Percentiles rank a stretch among this genome's conserved stretches.
phyloP scores from a whole-genome alignment of 148 eudicot genomes.

The Persicaria maculosa region DNA sequence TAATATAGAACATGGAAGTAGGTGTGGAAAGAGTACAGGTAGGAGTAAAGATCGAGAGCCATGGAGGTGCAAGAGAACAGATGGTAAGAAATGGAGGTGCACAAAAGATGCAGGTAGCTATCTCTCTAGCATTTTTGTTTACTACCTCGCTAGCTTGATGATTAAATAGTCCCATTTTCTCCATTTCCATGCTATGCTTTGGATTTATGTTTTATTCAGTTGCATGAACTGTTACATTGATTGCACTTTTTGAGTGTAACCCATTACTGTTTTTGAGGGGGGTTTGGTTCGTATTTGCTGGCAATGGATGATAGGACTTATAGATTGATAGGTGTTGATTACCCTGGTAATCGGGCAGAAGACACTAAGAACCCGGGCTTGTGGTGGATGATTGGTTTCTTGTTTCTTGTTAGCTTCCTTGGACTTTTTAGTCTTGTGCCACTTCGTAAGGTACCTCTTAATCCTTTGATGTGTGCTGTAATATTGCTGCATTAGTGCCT shows the following conservation, averaged over 20 bases:
- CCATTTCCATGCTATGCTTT: background rate
- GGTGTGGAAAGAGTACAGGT: too few relatives aligned
- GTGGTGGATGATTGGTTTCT: too few relatives aligned
- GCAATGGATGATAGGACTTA: too few relatives aligned
- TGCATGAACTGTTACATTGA: slow-evolving; percentile 6
- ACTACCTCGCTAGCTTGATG: background rate
- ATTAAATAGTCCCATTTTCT: background rate
- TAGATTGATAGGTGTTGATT: too few relatives aligned
- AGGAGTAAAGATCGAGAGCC: slow-evolving; percentile 55
- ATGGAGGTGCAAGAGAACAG: slow-evolving; percentile 84
- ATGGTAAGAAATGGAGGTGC: slow-evolving; percentile 86
- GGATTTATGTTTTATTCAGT: background rate
- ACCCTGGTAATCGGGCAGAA: too few relatives aligned
- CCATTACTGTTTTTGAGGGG: slow-evolving; percentile 44
- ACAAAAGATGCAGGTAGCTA: slow-evolving; percentile 52
- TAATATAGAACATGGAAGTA: too few relatives aligned
- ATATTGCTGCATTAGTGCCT: too few relatives aligned
- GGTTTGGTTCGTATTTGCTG: slow-evolving; percentile 93
- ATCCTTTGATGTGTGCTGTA: too few relatives aligned
- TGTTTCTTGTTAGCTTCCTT: too few relatives aligned
- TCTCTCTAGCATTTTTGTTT: background rate
- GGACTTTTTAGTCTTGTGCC: too few relatives aligned
- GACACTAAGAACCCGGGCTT: too few relatives aligned
- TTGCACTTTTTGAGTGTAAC: background rate
- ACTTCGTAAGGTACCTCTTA: too few relatives aligned